phyloP scores from a whole-genome alignment of 2,329 filamentous ascomycete genomes.

The Chaetomium sp. region DNA sequence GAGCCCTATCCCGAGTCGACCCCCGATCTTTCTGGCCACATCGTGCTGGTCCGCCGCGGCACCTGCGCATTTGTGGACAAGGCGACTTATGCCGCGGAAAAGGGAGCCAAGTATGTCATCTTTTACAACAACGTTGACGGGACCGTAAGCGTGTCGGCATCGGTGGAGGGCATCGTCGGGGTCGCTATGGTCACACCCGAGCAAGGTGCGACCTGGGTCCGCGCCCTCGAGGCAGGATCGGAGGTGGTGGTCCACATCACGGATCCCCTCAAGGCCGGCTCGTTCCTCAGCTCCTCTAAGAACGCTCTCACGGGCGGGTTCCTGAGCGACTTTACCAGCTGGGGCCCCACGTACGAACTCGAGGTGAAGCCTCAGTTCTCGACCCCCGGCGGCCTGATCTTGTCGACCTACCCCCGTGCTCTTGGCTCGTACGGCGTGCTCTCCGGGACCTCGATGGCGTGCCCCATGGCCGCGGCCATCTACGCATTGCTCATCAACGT shows the following conservation, averaged over 20 bases:
- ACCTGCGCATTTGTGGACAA: slow-evolving; percentile 59
- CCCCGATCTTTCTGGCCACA: slow-evolving; percentile 57
- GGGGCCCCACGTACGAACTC: slow-evolving; percentile 64
- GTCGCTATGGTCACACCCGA: slow-evolving; percentile 47
- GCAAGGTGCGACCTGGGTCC: slow-evolving; percentile 49
- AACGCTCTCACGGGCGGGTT: slow-evolving; percentile 55
- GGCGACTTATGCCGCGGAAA: slow-evolving; percentile 53
- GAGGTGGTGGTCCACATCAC: slow-evolving; percentile 50
- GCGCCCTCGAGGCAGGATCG: slow-evolving; percentile 47
- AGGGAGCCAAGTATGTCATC: slow-evolving; percentile 62
- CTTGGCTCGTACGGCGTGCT: slow-evolving; percentile 50
- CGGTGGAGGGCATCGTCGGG: slow-evolving; percentile 41
- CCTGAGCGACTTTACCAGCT: slow-evolving; percentile 56
- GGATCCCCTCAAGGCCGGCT: slow-evolving; percentile 43
- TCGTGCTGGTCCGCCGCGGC: slow-evolving; percentile 63
- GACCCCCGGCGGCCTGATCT: slow-evolving; percentile 52
- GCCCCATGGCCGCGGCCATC: slow-evolving; percentile 54
- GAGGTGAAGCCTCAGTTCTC: slow-evolving; percentile 53
- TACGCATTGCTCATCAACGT: slow-evolving; percentile 56
- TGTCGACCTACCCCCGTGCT: slow-evolving; percentile 52
- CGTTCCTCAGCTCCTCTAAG: slow-evolving; percentile 39
- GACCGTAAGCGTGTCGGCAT: slow-evolving; percentile 42
- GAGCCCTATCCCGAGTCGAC: slow-evolving; percentile 53
- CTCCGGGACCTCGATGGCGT: slow-evolving; percentile 58
- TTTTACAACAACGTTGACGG: slow-evolving; percentile 59